These are phyloP conservation scores for Pseudogymnoascus pannorum DNA, from an alignment of 2,329 filamentous ascomycete genomes.

Conservation along the genomic window DNA sequence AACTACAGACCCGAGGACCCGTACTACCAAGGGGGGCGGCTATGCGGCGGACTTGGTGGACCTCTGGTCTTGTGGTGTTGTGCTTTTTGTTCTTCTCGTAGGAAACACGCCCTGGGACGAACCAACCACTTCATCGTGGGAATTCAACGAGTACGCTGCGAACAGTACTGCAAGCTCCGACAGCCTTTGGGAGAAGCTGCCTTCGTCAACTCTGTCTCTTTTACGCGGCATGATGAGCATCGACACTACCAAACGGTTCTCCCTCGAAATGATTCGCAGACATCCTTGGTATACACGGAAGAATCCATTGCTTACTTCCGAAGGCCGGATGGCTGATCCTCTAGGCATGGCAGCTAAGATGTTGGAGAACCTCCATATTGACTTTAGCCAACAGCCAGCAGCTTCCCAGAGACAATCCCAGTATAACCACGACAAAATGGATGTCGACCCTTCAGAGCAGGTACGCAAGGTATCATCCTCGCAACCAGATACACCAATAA, in stretches of 20 bases:
- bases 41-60: constrained; percentile 78
- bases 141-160: constrained; percentile 80
- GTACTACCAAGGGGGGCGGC: constrained; percentile 44
- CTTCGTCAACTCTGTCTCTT: constrained; percentile 66
- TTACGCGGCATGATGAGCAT: constrained; percentile 90
- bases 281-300: constrained; percentile 91
- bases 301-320: constrained; percentile 67
- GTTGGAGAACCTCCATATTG: constrained; percentile 84
- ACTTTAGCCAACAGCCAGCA: constrained; percentile 63
- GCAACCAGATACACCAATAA: constrained; percentile 71
- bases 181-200: constrained; percentile 75
- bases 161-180: constrained; percentile 77
- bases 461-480: constrained; percentile 62
- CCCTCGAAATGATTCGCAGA: constrained; percentile 75
- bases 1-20: constrained; percentile 38
- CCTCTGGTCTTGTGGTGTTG: constrained; percentile 96
- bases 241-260: constrained; percentile 67
- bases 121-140: constrained; percentile 76
- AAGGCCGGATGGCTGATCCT: constrained; percentile 71
- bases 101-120: constrained; percentile 98
- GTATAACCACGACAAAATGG: constrained; percentile 51
- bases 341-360: constrained; percentile 86
- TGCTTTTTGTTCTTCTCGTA: constrained; percentile 90
- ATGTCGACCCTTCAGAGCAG: constrained; percentile 50
- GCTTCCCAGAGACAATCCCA: constrained; percentile 29